A percentile compares a stretch with the other conserved stretches of the same genome.
Conservation (phyloP, 169 alveolate species). For the Theileria orientalis region DNA sequence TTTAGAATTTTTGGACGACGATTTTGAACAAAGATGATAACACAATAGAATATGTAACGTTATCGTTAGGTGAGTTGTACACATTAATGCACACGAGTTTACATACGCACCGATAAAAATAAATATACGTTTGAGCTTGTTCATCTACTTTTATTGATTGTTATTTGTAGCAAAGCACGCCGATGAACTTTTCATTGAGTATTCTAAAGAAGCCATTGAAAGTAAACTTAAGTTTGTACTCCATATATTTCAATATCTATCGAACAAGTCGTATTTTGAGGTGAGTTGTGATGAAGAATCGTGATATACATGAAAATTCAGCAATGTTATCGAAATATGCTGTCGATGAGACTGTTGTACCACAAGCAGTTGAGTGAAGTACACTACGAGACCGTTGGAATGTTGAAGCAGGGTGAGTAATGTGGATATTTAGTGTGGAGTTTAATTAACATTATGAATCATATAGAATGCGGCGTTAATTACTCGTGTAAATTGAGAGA, state of each 20-base stretch:
- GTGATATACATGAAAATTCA: too few relatives aligned
- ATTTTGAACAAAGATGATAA: neutral
- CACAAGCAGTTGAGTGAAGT: conserved; percentile 13
- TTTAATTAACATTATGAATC: neutral
- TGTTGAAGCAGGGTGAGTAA: conserved; percentile 22
- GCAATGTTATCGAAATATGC: conserved; percentile 8
- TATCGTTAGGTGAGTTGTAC: conserved; percentile 2
- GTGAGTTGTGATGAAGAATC: neutral
- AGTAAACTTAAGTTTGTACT: conserved; percentile 21
- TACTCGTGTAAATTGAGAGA: conserved; percentile 45
- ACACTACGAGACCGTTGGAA: conserved; percentile 11
- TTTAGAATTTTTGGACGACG: conserved; percentile 12
- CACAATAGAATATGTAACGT: neutral
- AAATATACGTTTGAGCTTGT: neutral
- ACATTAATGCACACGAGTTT: too few relatives aligned
- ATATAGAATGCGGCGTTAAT: conserved; percentile 41
- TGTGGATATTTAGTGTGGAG: neutral
- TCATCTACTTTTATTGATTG: neutral
- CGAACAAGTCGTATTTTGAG: conserved; percentile 39
- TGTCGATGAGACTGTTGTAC: conserved; percentile 35
- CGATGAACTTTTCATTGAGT: neutral
- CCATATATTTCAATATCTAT: conserved; percentile 34
- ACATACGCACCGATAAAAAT: neutral
- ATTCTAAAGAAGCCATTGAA: neutral
- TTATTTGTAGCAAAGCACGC: conserved; percentile 19